These are phyloP conservation scores for Neurospora terricola DNA, from an alignment of 495 filamentous ascomycete species.

Conservation along the genomic window DNA sequence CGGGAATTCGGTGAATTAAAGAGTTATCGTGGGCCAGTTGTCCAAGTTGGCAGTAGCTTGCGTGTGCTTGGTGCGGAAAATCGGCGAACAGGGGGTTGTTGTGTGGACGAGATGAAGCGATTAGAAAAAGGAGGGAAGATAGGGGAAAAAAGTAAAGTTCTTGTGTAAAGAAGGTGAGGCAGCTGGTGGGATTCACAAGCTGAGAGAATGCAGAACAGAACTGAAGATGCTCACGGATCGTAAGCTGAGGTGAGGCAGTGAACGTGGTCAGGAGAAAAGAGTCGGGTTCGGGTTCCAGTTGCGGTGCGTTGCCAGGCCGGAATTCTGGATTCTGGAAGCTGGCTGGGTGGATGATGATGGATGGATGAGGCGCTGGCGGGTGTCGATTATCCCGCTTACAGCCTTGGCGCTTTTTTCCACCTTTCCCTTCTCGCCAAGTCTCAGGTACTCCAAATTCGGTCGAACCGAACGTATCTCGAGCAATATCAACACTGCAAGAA, in stretches of 20 bases:
- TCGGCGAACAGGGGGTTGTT: not conserved
- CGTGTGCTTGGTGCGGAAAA: not conserved
- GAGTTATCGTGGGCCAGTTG: not conserved
- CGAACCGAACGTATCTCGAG: no score
- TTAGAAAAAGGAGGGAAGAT: not conserved
- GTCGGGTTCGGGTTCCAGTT: not conserved
- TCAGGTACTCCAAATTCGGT: no score
- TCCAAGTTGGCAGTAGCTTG: not conserved
- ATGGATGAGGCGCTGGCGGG: not conserved
- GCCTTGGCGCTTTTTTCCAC: no score
- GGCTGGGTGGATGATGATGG: not conserved
- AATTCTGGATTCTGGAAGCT: not conserved
- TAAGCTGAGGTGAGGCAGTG: not conserved
- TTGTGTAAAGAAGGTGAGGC: not conserved
- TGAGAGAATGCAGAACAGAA: not conserved
- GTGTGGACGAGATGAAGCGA: not conserved
- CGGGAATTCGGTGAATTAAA: not conserved
- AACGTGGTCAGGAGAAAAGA: not conserved
- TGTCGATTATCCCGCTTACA: no score
- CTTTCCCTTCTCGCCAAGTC: no score
- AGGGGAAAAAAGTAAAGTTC: not conserved
- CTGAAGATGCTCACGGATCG: not conserved
- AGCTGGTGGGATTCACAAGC: not conserved
- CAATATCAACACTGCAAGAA: no score
- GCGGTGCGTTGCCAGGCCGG: not conserved